These are phyloP conservation scores for Ascochyta rabiei DNA, from an alignment of 2,329 filamentous ascomycete genomes.

Conservation along the genomic window DNA sequence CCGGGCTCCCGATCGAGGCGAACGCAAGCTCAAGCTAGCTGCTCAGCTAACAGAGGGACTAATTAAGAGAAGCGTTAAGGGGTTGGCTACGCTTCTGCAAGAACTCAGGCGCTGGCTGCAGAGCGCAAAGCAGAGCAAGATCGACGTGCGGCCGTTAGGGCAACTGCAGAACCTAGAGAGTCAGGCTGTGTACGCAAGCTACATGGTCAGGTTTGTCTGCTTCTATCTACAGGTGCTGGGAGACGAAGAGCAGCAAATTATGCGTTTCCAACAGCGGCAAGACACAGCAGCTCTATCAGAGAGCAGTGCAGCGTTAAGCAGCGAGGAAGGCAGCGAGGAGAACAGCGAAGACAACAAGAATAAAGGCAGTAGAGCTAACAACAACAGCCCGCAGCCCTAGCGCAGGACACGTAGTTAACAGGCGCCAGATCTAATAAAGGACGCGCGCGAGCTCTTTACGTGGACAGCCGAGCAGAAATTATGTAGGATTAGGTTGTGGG, in stretches of 20 bases:
- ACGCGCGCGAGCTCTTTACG: slow-evolving; percentile 16
- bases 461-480: slow-evolving; percentile 15
- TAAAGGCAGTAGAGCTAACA: slow-evolving; percentile 9
- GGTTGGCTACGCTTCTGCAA: background rate
- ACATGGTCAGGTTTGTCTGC: background rate
- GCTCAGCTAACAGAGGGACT: background rate
- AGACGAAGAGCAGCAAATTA: background rate
- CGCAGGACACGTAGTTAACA: background rate
- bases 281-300: background rate
- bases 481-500: background rate
- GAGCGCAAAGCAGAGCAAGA: background rate
- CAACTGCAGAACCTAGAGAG: background rate
- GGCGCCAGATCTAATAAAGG: slow-evolving; percentile 8
- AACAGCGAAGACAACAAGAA: too few relatives aligned
- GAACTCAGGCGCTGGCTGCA: background rate
- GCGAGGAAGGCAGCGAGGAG: slow-evolving; percentile 3
- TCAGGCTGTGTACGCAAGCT: background rate
- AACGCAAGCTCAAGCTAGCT: background rate
- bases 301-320: background rate
- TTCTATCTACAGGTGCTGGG: background rate
- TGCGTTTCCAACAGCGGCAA: background rate
- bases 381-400: background rate
- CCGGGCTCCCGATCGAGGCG: background rate
- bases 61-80: background rate
- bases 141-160: background rate